A percentile compares a stretch with the other conserved stretches of the same genome.
phyloP scores from a whole-genome alignment of 345 rosid genomes.

The Brassica carinata region DNA sequence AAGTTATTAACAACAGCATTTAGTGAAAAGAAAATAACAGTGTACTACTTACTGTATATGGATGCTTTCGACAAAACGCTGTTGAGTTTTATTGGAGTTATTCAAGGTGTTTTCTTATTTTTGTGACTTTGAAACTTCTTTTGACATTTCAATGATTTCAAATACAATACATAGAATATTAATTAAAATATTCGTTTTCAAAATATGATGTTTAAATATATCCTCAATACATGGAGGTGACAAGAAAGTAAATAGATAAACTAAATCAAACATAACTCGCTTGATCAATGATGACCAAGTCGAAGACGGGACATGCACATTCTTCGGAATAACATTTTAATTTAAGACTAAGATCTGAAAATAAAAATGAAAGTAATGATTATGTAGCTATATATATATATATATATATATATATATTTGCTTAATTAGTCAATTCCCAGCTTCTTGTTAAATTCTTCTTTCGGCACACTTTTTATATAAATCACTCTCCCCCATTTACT shows the following conservation, averaged over 20 bases:
- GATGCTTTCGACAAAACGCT: neutral
- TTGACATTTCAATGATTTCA: neutral
- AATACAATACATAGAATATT: neutral
- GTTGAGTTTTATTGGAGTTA: neutral
- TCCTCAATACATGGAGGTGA: neutral
- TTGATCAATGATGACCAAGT: neutral
- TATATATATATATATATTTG: neutral
- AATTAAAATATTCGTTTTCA: neutral
- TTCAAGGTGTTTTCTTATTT: neutral
- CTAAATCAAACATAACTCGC: neutral
- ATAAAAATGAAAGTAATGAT: neutral
- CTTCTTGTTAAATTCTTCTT: slow-evolving; percentile 18
- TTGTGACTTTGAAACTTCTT: neutral
- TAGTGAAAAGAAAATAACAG: neutral
- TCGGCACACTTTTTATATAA: slow-evolving; percentile 28
- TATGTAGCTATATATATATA: neutral
- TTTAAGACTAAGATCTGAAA: neutral
- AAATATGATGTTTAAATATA: neutral
- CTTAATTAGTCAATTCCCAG: slow-evolving; percentile 8
- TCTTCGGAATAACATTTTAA: neutral
- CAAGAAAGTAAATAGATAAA: neutral
- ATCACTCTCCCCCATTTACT: slow-evolving; percentile 37
- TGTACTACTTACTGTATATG: neutral
- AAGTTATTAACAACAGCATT: neutral
- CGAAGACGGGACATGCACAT: neutral